Evolutionary conservation across 768 basidiomycete species (phyloP), one percentile per base, ranked within the genome.

Genomic region (Mycena rosella): DNA sequence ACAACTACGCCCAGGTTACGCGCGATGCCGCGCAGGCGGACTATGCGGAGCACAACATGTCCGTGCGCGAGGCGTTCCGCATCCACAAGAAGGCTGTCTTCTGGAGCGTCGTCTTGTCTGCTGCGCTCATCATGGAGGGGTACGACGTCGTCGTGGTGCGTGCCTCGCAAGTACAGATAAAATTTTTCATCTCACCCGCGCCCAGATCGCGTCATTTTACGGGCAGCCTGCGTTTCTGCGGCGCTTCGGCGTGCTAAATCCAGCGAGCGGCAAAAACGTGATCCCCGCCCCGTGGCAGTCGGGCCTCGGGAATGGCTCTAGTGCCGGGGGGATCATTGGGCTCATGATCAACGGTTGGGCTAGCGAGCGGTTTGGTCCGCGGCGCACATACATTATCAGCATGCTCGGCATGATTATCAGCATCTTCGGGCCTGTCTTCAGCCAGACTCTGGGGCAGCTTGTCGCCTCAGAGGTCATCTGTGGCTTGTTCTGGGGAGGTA

Each of bases 101-200:
- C 27, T 75, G 74, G 74, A 73, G 70, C 36, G 55, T 75, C 27
- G 60, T 68, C 8, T 68, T 75, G 34, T 73, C 72, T 20, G 72
- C 63, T 3, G 74, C 74, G 30, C 63, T 73, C 17, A 67, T 75
- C 20, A 75, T 75, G 73, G 73, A 74, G 61, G 73, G 73, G 7
- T 74, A 74, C 60, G 73, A 74, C 36, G 73, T 74, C 47, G 72
- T 74, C 6, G 73, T 74, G 27, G 69, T 74, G 56, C 62, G 67
- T 69, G 20, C 38, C 38, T 6, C 32, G 13, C 7, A 6, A 13
- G 6, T 34, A 34, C 13, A 13, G 6, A 13, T 34, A 34, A 34
- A 9, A 18, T 38, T 47, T 27, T 5, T 2, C 30, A 26, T 30
- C 34, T 48, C 30, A 29, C 26, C 17, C 5, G 27, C 30, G 10